Evolutionary conservation across 1,284 basidiomycete genomes (phyloP), one percentile per base, ranked within the genome.

Genomic region (Vanrija pseudolonga): DNA sequence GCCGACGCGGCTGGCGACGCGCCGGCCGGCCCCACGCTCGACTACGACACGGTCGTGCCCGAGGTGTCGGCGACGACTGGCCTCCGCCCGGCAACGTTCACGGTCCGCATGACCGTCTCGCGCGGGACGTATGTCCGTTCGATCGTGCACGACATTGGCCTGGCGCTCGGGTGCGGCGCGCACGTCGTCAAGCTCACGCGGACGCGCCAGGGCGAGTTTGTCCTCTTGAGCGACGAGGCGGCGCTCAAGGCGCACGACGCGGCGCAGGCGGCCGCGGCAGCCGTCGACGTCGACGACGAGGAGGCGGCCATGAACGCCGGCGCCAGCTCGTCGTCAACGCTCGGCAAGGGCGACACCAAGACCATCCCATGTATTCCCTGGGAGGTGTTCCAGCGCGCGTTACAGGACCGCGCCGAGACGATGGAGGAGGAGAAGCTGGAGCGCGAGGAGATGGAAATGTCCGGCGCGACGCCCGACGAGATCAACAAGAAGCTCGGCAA

Each of bases 111-210:
- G 91, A 88, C 82, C 54, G 94, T 96, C 8, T 91, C 90, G 17
- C 88, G 88, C n/a, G 93, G 93, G 22, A 97, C 93, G n/a, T 97
- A 97, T 67, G 92, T 97, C 45, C 86, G 93, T 47, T 90, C 87
- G 2, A 86, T 96, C 61, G 87, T 92, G 44, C 91, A 97, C 71
- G 93, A 97, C 72, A 81, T 97, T 19, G 89, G 87, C 8, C 84
- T 86, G 60, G 83, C 85, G 1, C 73, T 97, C 20, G 89, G 85
- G 2, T 89, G 88, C 41, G 89, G 89, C 4, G 93, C 90, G 0
- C 91, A 94, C 71, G 91, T 97, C 50, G 90, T 94, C 45, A 89
- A 87, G 14, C 81, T 97, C 55, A 89, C 85, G 14, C 84, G 94
- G 20, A 86, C 86, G 18, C 82, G 88, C 37, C 92, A 97, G 80